Evolutionary conservation across 2,329 filamentous ascomycete genomes (phyloP), one percentile per base, ranked within the genome.

Genomic region (Exophiala bonariae): DNA sequence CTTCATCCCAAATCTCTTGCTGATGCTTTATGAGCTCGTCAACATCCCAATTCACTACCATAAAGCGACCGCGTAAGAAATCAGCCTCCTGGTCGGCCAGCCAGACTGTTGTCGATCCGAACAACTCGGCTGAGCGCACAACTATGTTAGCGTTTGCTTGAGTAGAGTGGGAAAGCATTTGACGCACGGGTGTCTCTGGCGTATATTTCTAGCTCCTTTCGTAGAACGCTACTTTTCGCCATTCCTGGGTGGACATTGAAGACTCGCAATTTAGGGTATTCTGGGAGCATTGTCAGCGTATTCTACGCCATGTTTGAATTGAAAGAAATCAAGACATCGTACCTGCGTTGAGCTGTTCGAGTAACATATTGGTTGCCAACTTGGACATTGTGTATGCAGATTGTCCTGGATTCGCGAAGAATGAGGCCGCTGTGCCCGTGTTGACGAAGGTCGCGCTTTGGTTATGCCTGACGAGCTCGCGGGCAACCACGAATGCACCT

Each of bases 21-120:
- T 48, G 11, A 11, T 40, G 39, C 0, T 61, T 59, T 54, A 72
- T 71, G 20, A 79, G 64, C 50, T 78, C 75, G 26, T 74, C 66
- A 0, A 77, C 66, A 57, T 79, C 76, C 76, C 74, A 79, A 16
- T 73, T 73, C 8, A 69, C 66, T 68, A 71, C 77, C 1, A 78
- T 55, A 18, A 71, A 71, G 36, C 70, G 73, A 2, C 69, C 65
- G 26, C 67, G 71, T 28, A 79, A 55, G 49, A 78, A 77, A 3
- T 50, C 56, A 0, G 75, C 73, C 49, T 78, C 73, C 1, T 66
- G 52, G 18, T 66, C 70, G 0, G 69, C 63, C 26, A 71, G 59
- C 73, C 73, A 77, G 3, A 76, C 64, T 3, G 61, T 52, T 51
- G 76, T 76, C 45, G 68, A 58, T 0, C 62, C 70, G 1, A 69